Base-by-base conservation (phyloP, 768 basidiomycete species). In the Tephrocybe rancida region DNA sequence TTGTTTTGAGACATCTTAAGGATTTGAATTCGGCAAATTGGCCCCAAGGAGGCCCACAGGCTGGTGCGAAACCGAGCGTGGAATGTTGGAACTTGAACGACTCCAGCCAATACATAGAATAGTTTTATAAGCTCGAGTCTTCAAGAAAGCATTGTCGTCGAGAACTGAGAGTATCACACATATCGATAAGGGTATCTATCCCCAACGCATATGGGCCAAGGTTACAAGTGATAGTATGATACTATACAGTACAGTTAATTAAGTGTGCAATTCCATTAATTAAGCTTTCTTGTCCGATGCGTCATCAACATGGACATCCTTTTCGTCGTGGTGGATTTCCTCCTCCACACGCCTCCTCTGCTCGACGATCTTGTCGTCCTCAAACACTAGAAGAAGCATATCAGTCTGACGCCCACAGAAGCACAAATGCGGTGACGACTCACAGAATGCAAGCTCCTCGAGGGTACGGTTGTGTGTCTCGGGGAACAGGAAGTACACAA, bases 401-500 rank as follows among this genome's bases (percentile, higher is more conserved):
- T 29, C 11, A 58, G 29, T 22, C 38, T 6, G 35, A 24, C 1
- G 35, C n/a, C n/a, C n/a, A n/a, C n/a, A n/a, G n/a, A n/a, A n/a
- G n/a, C n/a, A 44, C 44, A 47, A 50, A 24, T 18, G 16, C 30
- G 32, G 16, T 29, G 19, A 19, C 13, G n/a, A 73, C 81, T 46
- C 58, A 84, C 81, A 67, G 74, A 84, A 84, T 0, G 82, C 77
- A 19, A 85, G 73, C 63, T 85, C 84, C 61, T 85, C 83, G 30
- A 84, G 71, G 9, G 80, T 76, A 37, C 76, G 73, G 7, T 75
- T 68, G 7, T 75, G 68, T 0, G 85, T 86, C 66, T 85, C 85
- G 3, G 82, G 82, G 79, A 85, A 84, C 16, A 85, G 58, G 71
- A 86, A 82, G 66, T 72, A 86, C 22, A 85, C 76, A 60, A 83